Conservation (phyloP, 1,284 basidiomycete genomes). For the Phenoliferia sp. region DNA sequence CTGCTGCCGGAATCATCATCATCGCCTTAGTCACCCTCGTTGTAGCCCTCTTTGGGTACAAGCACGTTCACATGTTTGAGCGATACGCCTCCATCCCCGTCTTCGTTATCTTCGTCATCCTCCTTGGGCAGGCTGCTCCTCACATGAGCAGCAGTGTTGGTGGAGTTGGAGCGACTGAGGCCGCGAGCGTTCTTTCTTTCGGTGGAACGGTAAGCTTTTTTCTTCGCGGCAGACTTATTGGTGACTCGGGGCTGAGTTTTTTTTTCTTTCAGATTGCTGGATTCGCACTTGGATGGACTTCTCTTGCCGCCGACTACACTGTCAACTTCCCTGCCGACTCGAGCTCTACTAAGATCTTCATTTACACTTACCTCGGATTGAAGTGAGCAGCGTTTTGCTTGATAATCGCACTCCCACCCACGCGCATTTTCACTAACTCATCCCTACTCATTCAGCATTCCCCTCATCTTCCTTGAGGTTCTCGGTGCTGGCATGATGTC, state of each 20-base stretch:
- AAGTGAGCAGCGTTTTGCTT: background rate
- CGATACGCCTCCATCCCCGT: slow-evolving; percentile 72
- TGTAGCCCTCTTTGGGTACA: slow-evolving; percentile 50
- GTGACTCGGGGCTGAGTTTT: background rate
- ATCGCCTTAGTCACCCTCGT: slow-evolving; percentile 43
- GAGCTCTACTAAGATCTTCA: slow-evolving; percentile 58
- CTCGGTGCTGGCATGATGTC: slow-evolving; percentile 55
- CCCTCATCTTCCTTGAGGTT: slow-evolving; percentile 43
- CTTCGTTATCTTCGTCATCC: slow-evolving; percentile 64
- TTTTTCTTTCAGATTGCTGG: slow-evolving; percentile 21
- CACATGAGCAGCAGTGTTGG: slow-evolving; percentile 8
- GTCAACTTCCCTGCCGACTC: slow-evolving; percentile 45
- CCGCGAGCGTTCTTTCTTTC: slow-evolving; percentile 66
- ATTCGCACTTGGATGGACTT: slow-evolving; percentile 49
- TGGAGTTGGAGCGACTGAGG: slow-evolving; percentile 57
- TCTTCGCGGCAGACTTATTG: background rate
- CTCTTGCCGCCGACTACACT: slow-evolving; percentile 62
- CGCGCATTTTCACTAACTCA: slow-evolving; percentile 34
- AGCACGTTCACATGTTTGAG: slow-evolving; percentile 56
- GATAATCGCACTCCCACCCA: background rate
- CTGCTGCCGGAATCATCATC: slow-evolving; percentile 38
- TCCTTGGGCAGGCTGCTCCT: slow-evolving; percentile 25
- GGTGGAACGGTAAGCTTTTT: slow-evolving; percentile 50
- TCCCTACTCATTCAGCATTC: slow-evolving; percentile 50
- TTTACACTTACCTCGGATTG: slow-evolving; percentile 54